Percentiles rank a stretch among this genome's conserved stretches.
These are phyloP conservation scores for Irpex sp. DNA, from an alignment of 1,284 basidiomycete species.

Conservation along the genomic window DNA sequence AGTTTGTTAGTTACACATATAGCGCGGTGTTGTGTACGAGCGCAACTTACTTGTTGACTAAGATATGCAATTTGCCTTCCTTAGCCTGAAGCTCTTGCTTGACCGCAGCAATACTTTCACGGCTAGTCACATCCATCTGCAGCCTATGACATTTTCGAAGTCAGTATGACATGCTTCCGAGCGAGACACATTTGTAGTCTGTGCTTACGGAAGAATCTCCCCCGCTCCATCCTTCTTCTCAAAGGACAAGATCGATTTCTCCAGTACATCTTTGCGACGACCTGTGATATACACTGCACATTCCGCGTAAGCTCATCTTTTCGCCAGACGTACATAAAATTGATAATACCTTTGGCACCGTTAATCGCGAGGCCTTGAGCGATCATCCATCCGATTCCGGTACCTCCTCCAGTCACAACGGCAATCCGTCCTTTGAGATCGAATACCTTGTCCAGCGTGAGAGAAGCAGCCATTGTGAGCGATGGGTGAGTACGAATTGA, in stretches of 20 bases:
- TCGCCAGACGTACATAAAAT: neutral
- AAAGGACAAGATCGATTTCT: slow-evolving; percentile 47
- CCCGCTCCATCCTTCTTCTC: slow-evolving; percentile 39
- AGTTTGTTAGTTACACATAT: neutral
- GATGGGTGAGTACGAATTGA: neutral
- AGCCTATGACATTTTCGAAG: slow-evolving; percentile 34
- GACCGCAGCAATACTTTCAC: slow-evolving; percentile 55
- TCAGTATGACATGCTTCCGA: neutral
- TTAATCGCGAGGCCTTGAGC: slow-evolving; percentile 68
- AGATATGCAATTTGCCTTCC: slow-evolving; percentile 70
- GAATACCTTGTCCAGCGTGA: slow-evolving; percentile 24
- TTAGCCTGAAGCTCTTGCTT: slow-evolving; percentile 47
- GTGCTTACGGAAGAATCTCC: slow-evolving; percentile 51
- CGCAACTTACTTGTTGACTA: slow-evolving; percentile 71
- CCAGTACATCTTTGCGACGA: slow-evolving; percentile 56
- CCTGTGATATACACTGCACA: slow-evolving; percentile 68
- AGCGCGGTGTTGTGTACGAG: slow-evolving; percentile 23
- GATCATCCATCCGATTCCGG: slow-evolving; percentile 76
- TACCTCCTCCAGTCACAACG: slow-evolving; percentile 76
- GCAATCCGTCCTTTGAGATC: slow-evolving; percentile 59
- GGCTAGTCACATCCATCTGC: slow-evolving; percentile 65
- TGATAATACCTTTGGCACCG: slow-evolving; percentile 48
- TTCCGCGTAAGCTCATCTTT: neutral
- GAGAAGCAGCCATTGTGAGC: slow-evolving; percentile 1
- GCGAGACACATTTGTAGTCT: neutral